phyloP scores from a whole-genome alignment of 2,329 filamentous ascomycete genomes.

The Penicillium nordicum region DNA sequence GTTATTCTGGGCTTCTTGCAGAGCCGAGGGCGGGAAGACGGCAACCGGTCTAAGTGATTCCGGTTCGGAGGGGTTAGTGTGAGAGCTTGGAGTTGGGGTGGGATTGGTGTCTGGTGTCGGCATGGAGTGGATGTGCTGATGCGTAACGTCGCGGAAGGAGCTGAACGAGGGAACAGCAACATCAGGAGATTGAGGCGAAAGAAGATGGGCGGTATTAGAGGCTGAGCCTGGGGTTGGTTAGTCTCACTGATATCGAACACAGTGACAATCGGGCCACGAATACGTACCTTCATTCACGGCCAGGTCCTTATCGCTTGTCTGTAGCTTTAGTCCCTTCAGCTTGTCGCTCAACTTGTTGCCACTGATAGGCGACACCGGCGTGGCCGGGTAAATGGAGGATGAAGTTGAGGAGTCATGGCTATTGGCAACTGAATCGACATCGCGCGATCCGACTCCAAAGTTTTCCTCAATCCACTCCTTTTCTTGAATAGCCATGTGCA shows the following conservation, averaged over 20 bases:
- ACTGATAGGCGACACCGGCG: constrained; percentile 60
- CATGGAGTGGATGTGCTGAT: constrained; percentile 13
- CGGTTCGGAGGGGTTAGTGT: constrained; percentile 5
- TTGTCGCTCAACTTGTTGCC: constrained; percentile 74
- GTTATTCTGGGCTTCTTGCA: constrained; percentile 36
- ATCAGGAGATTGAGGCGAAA: constrained; percentile 62
- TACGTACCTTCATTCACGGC: no score
- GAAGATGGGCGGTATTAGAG: constrained; percentile 42
- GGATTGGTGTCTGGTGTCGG: constrained; percentile 23
- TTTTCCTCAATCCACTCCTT: constrained; percentile 81
- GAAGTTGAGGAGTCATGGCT: constrained; percentile 23
- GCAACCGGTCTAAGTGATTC: constrained; percentile 33
- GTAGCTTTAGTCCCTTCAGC: constrained; percentile 72
- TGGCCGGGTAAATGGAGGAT: constrained; percentile 43
- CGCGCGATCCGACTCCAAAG: constrained; percentile 61
- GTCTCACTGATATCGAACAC: background rate
- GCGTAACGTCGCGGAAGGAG: constrained; percentile 52
- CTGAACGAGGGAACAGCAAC: constrained; percentile 62
- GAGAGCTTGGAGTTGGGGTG: constrained; percentile 23
- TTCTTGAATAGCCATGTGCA: constrained; percentile 80
- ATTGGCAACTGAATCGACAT: constrained; percentile 31
- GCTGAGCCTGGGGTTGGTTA: constrained; percentile 15
- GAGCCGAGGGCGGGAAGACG: constrained; percentile 37
- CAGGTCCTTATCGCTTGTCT: constrained; percentile 64
- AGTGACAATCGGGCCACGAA: background rate